Conservation (phyloP, 257 asterid genomes). For the Ilex aquifolium region DNA sequence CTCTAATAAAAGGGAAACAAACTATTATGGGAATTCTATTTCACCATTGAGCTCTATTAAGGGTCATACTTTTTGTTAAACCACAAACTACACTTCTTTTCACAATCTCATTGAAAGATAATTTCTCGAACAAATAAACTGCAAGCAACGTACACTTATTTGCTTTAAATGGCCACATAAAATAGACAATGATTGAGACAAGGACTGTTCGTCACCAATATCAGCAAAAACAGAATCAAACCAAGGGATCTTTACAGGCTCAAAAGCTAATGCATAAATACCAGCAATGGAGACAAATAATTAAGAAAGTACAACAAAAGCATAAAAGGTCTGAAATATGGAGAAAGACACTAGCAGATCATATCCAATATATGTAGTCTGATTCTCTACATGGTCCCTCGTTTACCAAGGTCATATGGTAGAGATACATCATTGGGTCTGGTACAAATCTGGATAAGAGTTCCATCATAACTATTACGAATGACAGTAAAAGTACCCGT, state of each 20-base stretch:
- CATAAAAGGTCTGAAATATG: neutral
- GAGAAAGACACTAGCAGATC: neutral
- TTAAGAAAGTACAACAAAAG: neutral
- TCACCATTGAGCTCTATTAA: too few relatives aligned
- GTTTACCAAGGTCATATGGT: too few relatives aligned
- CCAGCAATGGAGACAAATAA: conserved; percentile 44
- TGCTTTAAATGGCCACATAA: conserved; percentile 97
- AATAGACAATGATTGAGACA: conserved; percentile 92
- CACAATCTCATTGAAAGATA: too few relatives aligned
- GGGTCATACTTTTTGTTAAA: too few relatives aligned
- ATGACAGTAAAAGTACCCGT: neutral
- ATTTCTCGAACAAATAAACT: too few relatives aligned
- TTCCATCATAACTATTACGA: neutral
- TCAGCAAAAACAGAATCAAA: conserved; percentile 94
- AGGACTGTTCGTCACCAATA: conserved; percentile 97
- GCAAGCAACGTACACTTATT: conserved; percentile 69
- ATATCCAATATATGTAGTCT: neutral
- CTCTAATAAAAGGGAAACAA: too few relatives aligned
- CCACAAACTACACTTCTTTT: too few relatives aligned
- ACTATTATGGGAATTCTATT: too few relatives aligned
- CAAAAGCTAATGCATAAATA: conserved; percentile 84
- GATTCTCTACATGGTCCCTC: neutral
- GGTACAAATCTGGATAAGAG: neutral
- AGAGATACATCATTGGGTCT: neutral
- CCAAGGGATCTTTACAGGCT: conserved; percentile 92